Conservation (phyloP, 177 flowering plant genomes). For the Vitis hybrid region DNA sequence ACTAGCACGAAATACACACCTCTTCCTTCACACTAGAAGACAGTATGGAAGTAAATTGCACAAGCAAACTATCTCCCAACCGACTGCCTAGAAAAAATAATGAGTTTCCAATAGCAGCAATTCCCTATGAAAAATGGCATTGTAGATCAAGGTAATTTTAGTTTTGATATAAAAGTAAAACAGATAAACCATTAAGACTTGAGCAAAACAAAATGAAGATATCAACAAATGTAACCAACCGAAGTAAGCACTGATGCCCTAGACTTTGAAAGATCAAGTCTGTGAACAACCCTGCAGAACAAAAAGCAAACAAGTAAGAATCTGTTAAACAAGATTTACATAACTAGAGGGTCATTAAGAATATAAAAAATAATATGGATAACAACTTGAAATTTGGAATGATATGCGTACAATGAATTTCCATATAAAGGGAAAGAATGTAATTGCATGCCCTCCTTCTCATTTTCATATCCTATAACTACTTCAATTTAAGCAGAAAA, state of each 20-base stretch:
- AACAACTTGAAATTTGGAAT: too few species aligned
- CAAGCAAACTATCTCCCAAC: constrained; percentile 94
- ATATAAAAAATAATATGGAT: not conserved
- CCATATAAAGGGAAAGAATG: too few species aligned
- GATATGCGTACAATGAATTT: too few species aligned
- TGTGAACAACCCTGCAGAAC: constrained; percentile 75
- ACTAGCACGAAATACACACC: constrained; percentile 35
- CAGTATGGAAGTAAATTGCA: constrained; percentile 61
- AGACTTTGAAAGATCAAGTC: constrained; percentile 91
- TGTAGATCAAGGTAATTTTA: too few species aligned
- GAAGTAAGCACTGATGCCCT: constrained; percentile 94
- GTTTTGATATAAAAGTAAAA: too few species aligned
- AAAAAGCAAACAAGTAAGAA: not conserved
- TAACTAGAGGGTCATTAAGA: not conserved
- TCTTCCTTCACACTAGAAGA: constrained; percentile 76
- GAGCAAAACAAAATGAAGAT: constrained; percentile 1
- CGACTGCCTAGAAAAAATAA: constrained; percentile 95
- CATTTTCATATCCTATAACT: too few species aligned
- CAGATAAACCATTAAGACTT: not conserved
- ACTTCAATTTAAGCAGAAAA: too few species aligned
- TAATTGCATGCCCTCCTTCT: too few species aligned
- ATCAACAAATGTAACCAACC: constrained; percentile 47
- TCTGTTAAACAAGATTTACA: not conserved
- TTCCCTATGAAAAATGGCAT: constrained; percentile 42
- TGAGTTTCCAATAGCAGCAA: constrained; percentile 77